Percentiles rank a stretch among this genome's conserved stretches.
These are phyloP conservation scores for Colletotrichum zoysiae DNA, from an alignment of 2,329 filamentous ascomycete species.

Conservation along the genomic window DNA sequence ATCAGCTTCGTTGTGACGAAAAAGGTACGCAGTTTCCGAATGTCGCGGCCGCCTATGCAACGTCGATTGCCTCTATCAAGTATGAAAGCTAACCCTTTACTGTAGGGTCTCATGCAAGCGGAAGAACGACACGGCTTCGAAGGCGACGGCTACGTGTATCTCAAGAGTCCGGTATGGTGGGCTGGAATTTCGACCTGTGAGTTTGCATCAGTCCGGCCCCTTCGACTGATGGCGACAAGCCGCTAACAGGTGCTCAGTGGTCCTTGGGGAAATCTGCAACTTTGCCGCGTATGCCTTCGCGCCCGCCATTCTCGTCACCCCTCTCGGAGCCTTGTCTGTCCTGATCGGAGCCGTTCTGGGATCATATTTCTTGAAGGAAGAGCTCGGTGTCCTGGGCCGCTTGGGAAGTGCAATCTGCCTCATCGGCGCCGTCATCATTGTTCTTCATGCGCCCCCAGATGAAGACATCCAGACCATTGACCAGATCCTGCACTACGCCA, in stretches of 20 bases:
- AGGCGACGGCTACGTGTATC: conserved; percentile 93
- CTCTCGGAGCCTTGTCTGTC: conserved; percentile 92
- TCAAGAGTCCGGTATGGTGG: conserved; percentile 98
- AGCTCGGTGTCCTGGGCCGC: conserved; percentile 90
- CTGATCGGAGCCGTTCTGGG: conserved; percentile 95
- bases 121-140: conserved; percentile 95
- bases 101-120: conserved; percentile 87
- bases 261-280: conserved; percentile 93
- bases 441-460: conserved; percentile 95
- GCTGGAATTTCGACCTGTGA: conserved; percentile 89
- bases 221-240: background rate
- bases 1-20: conserved; percentile 99
- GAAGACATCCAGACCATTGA: conserved; percentile 92
- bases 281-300: conserved; percentile 99
- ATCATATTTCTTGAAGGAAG: conserved; percentile 93
- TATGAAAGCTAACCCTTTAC: conserved; percentile 43
- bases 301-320: conserved; percentile 97
- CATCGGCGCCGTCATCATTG: conserved; percentile 96
- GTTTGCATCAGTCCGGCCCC: conserved; percentile 48
- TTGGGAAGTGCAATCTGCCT: conserved; percentile 96
- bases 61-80: conserved; percentile 22
- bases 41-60: conserved; percentile 13
- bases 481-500: conserved; percentile 89
- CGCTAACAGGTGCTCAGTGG: conserved; percentile 69
- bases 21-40: conserved; percentile 73